Base-by-base conservation (phyloP, 2,329 filamentous ascomycete species). In the Cladosporium halotolerans region DNA sequence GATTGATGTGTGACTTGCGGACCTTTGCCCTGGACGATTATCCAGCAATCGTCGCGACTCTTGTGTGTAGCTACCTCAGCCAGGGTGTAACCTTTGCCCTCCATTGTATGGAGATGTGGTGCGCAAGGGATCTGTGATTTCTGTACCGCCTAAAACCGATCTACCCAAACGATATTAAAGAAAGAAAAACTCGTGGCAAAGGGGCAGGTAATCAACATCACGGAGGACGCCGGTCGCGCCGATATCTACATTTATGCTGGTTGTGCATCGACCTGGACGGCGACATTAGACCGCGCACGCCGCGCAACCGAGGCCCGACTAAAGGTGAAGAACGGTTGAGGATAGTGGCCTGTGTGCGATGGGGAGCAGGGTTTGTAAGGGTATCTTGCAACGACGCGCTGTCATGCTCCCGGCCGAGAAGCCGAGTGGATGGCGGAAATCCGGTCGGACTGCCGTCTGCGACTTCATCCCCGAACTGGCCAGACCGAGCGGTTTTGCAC, bases 51-150 rank as follows among this genome's bases (percentile, higher is more conserved):
- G 14, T 89, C 89, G 79, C 95, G 95, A 71, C 82, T 93, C 81
- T 96, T 96, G 79, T 97, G 92, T 81, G 95, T 92, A 57, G 88
- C 88, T 32, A 97, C 79, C 74, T 97, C 92, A 67, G 96, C 91
- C 76, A 51, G 32, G 11, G 40, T 44, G 32, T 51, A 44, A 4
- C 38, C 40, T 36, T 51, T 28, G 11, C 31, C 42, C 2, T 40
- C 40, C 48, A 51, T 51, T 28, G 23, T 28, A 28, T 28, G 4
- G 23, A 7, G 23, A 28, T 28, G 23, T 7, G 23, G 4, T 28
- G 23, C 23, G 23, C 23, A 28, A 28, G 23, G 23, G 7, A 7
- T 28, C 23, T 28, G 23, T 28, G 23, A 28, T 28, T 28, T 28
- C 7, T 28, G 23, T 28, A 28, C 23, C 23, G 0, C 23, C 23